Conservation (phyloP, 768 basidiomycete genomes). For the Lentinula aciculospora region DNA sequence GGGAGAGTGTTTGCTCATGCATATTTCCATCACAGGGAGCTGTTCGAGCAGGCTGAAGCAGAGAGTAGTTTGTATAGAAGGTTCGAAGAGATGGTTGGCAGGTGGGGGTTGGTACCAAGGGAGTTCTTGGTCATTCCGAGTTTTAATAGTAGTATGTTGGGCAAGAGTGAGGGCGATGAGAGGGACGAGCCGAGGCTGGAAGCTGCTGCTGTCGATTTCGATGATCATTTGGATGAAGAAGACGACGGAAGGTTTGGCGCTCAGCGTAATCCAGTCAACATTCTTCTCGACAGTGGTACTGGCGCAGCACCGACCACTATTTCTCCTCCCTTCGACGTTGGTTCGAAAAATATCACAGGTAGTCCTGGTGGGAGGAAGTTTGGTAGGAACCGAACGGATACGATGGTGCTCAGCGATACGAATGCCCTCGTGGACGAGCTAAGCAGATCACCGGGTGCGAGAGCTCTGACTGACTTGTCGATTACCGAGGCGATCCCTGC, state of each 20-base stretch:
- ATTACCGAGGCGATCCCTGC: background rate
- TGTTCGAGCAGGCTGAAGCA: slow-evolving; percentile 85
- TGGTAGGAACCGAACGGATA: slow-evolving; percentile 45
- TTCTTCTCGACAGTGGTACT: background rate
- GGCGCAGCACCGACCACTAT: background rate
- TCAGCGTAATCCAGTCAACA: background rate
- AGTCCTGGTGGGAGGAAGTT: slow-evolving; percentile 24
- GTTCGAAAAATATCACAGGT: slow-evolving; percentile 3
- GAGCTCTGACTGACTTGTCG: background rate
- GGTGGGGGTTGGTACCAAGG: slow-evolving; percentile 75
- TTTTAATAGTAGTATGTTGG: background rate
- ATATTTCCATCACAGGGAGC: slow-evolving; percentile 91
- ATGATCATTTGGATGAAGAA: background rate
- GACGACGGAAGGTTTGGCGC: background rate
- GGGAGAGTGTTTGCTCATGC: slow-evolving; percentile 96
- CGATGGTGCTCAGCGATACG: slow-evolving; percentile 39
- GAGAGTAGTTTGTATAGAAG: slow-evolving; percentile 89
- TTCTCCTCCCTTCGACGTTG: background rate
- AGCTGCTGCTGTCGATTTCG: slow-evolving; percentile 32
- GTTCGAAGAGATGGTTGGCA: slow-evolving; percentile 76
- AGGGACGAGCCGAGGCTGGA: slow-evolving; percentile 37
- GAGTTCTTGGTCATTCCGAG: slow-evolving; percentile 80
- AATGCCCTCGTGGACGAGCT: slow-evolving; percentile 4
- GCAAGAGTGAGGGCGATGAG: slow-evolving; percentile 26
- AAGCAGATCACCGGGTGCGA: background rate